Conservation (phyloP, 2,329 filamentous ascomycete species). For the Trichoderma semiorbis region DNA sequence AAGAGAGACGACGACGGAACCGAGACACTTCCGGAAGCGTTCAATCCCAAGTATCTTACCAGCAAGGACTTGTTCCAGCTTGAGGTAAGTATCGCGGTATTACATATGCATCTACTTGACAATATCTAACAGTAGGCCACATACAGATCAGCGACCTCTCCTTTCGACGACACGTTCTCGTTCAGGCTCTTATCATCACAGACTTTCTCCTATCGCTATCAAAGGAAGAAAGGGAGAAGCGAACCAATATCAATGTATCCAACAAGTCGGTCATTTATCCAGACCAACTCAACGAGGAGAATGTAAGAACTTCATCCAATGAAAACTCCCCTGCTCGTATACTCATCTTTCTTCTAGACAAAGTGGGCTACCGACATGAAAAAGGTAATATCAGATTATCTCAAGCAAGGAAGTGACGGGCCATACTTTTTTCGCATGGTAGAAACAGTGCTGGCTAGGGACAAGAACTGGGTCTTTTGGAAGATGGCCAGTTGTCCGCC, state of each 20-base stretch:
- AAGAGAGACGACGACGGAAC: slow-evolving; percentile 58
- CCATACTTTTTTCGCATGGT: slow-evolving; percentile 96
- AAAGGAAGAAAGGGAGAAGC: slow-evolving; percentile 73
- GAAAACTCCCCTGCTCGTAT: background rate
- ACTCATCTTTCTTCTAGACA: slow-evolving; percentile 45
- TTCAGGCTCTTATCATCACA: slow-evolving; percentile 90
- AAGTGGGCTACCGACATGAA: slow-evolving; percentile 84
- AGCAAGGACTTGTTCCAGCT: slow-evolving; percentile 93
- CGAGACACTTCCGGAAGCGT: slow-evolving; percentile 50
- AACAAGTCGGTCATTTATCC: slow-evolving; percentile 88
- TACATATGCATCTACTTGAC: background rate
- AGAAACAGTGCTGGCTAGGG: slow-evolving; percentile 87
- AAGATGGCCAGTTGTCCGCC: slow-evolving; percentile 90
- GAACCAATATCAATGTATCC: slow-evolving; percentile 59
- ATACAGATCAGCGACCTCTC: slow-evolving; percentile 82
- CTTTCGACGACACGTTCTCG: slow-evolving; percentile 89
- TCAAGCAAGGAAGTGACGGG: slow-evolving; percentile 76
- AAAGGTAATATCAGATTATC: slow-evolving; percentile 73
- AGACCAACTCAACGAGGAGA: slow-evolving; percentile 75
- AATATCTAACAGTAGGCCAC: background rate
- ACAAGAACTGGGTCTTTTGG: slow-evolving; percentile 99
- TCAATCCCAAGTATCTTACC: slow-evolving; percentile 98
- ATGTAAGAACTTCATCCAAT: slow-evolving; percentile 53
- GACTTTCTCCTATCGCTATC: slow-evolving; percentile 94
- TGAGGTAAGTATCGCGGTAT: slow-evolving; percentile 57